Percentiles rank a stretch among this genome's conserved stretches.
phyloP scores from a whole-genome alignment of 2,329 filamentous ascomycete species.

The Aspergillus fumigatus region DNA sequence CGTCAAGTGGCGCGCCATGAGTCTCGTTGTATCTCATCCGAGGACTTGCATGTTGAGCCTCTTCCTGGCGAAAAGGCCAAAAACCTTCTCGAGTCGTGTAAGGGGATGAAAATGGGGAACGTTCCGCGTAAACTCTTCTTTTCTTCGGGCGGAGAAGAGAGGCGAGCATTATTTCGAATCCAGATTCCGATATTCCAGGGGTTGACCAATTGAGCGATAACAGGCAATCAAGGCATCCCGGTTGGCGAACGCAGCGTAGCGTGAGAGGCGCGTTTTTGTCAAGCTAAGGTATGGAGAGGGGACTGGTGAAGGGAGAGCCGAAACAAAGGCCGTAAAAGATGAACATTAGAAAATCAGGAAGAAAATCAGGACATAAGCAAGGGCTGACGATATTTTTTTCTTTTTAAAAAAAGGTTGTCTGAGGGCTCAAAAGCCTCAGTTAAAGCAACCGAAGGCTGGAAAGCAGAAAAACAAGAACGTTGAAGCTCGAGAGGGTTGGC shows the following conservation, averaged over 20 bases:
- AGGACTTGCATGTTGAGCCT: conserved; percentile 2
- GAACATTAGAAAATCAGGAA: neutral
- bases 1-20: conserved; percentile 19
- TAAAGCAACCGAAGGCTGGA: neutral
- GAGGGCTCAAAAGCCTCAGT: neutral
- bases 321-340: neutral
- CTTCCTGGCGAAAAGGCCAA: conserved; percentile 16
- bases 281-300: neutral
- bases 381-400: neutral
- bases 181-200: neutral
- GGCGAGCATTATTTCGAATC: conserved; percentile 22
- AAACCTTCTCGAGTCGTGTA: conserved; percentile 20
- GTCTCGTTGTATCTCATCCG: conserved; percentile 16
- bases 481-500: neutral
- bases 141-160: conserved; percentile 30
- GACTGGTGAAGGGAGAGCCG: neutral
- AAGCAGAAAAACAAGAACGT: neutral
- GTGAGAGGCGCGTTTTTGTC: neutral
- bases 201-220: neutral
- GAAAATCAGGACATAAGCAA: neutral
- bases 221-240: neutral
- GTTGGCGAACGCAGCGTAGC: neutral
- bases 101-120: conserved; percentile 27
- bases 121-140: conserved; percentile 19
- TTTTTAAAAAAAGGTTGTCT: neutral